Evolutionary conservation across 1,284 basidiomycete genomes (phyloP), one percentile per base, ranked within the genome.

Genomic region (Cutaneotrichosporon sp.): DNA sequence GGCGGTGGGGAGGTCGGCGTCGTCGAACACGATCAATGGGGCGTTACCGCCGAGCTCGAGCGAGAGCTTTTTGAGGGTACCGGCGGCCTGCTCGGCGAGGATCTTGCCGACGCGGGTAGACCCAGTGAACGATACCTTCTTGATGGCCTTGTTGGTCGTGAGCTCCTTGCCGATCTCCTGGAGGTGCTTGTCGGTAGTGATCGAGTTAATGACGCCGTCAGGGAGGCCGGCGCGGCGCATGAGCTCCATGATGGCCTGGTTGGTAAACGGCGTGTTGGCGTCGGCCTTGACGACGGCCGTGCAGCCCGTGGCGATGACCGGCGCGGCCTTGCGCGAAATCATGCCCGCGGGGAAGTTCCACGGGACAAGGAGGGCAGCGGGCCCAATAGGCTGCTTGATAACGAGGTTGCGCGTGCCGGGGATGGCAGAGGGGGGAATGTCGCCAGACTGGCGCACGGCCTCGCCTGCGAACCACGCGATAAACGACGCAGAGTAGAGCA

Each of bases 281-380:
- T 96, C 87, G 3, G 93, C 92, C 71, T 99, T 98, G 75, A 97
- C 84, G 51, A 99, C 93, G 1, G 85, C 81, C 0, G 94, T 97
- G 74, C 96, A 98, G 21, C 96, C 96, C 15, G 92, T 92, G 9
- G 92, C 90, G 15, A 98, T 82, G 39, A 79, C 81, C 1, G 81
- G 80, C 2, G 74, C 79, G 37, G 81, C 63, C 67, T 82, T 82
- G 42, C 80, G 73, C 1, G 79, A 78, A 57, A 81, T 78, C 80
- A 96, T 96, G 0, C 90, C 92, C 20, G 88, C 90, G 8, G 91
- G 91, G 77, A 96, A 94, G 74, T 93, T 92, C 89, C 74, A 71
- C 10, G 71, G 71, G 8, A 78, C 76, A 49, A 77, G 75, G 45
- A 72, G 63, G 48, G 75, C 60, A 52, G 67, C 60, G 49, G 79